Evolutionary conservation across 2,329 filamentous ascomycete species (phyloP).

Genomic region (Fusarium longipes): DNA sequence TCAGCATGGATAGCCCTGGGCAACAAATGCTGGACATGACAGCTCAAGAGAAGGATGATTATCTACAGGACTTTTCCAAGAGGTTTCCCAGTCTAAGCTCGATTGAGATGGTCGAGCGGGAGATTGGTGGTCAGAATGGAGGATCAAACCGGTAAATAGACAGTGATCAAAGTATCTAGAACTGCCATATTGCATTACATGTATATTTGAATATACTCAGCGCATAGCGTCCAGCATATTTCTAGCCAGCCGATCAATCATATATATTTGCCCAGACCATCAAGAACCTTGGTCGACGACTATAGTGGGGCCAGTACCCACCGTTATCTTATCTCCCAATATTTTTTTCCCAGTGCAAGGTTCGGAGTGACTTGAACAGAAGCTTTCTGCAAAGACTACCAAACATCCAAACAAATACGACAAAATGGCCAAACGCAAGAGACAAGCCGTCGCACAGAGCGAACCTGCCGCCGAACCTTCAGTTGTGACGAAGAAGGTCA

Average conservation of each 20-base stretch:
- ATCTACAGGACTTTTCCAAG: slow-evolving; percentile 78
- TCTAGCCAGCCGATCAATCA: slow-evolving; percentile 5
- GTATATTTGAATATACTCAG: slow-evolving; percentile 45
- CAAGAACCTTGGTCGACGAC: neutral
- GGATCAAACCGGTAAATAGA: slow-evolving; percentile 39
- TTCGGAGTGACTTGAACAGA: slow-evolving; percentile 10
- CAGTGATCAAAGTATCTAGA: slow-evolving; percentile 24
- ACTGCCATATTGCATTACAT: slow-evolving; percentile 25
- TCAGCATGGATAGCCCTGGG: slow-evolving; percentile 60
- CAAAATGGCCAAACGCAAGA: slow-evolving; percentile 64
- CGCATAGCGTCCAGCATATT: slow-evolving; percentile 33
- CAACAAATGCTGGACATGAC: slow-evolving; percentile 66
- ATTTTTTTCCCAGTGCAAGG: slow-evolving; percentile 43
- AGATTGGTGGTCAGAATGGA: slow-evolving; percentile 53
- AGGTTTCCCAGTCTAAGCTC: slow-evolving; percentile 86
- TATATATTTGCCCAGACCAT: neutral
- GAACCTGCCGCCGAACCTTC: slow-evolving; percentile 42
- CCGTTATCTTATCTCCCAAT: slow-evolving; percentile 51
- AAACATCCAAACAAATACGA: slow-evolving; percentile 24
- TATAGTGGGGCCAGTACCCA: slow-evolving; percentile 34
- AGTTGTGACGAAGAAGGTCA: slow-evolving; percentile 47
- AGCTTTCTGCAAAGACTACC: slow-evolving; percentile 13
- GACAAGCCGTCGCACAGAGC: slow-evolving; percentile 50
- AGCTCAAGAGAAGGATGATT: slow-evolving; percentile 71
- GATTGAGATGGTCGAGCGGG: slow-evolving; percentile 89